A percentile compares a stretch with the other conserved stretches of the same genome.
Conservation (phyloP, 768 basidiomycete genomes). For the Polyporus arcularius region DNA sequence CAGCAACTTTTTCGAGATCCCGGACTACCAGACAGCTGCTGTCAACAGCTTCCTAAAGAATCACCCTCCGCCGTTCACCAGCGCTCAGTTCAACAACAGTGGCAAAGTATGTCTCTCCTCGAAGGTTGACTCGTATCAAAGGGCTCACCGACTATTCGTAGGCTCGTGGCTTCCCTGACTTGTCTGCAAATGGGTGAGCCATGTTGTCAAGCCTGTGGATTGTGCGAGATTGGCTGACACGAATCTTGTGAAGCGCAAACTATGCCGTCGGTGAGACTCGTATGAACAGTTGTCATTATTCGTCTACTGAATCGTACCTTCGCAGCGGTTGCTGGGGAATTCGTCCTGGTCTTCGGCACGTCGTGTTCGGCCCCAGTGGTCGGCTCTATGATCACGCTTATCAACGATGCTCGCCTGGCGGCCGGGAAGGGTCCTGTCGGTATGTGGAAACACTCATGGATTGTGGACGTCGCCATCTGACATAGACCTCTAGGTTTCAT, state of each 20-base stretch:
- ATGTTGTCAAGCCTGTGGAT: not conserved
- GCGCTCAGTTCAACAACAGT: constrained; percentile 37
- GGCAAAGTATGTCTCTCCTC: constrained; percentile 24
- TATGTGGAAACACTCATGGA: not conserved
- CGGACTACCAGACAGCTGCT: constrained; percentile 36
- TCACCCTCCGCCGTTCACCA: constrained; percentile 36
- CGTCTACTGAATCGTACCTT: not conserved
- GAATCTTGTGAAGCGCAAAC: constrained; percentile 27
- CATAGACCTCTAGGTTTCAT: constrained; percentile 36
- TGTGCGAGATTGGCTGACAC: not conserved
- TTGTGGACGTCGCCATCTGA: not conserved
- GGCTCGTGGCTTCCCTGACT: constrained; percentile 32
- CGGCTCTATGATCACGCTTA: constrained; percentile 36
- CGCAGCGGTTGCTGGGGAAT: constrained; percentile 32
- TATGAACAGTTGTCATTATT: not conserved
- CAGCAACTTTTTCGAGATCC: constrained; percentile 41
- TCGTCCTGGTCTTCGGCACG: constrained; percentile 37
- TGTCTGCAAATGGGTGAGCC: constrained; percentile 36
- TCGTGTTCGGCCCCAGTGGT: constrained; percentile 37
- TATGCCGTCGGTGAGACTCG: constrained; percentile 30
- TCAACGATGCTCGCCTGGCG: constrained; percentile 40
- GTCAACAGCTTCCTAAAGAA: constrained; percentile 33
- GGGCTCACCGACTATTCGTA: not conserved
- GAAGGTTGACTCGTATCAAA: too few species aligned
- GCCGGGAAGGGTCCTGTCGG: constrained; percentile 36